Evolutionary conservation across 2,329 filamentous ascomycete species (phyloP).

Genomic region (Aureobasidium namibiae): DNA sequence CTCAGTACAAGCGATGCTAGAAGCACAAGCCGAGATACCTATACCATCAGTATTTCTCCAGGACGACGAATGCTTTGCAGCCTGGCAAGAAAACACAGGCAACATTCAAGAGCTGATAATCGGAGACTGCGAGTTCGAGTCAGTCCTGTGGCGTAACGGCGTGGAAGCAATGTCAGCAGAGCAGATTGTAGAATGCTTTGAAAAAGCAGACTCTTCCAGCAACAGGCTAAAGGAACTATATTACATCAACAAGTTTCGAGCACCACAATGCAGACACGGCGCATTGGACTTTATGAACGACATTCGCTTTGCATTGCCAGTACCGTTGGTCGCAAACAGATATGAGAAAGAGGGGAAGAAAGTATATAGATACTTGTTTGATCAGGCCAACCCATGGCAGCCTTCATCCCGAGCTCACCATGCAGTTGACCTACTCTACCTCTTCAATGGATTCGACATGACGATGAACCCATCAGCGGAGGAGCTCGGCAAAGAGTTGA

Average conservation of each 20-base stretch:
- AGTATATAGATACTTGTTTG: slow-evolving; percentile 35
- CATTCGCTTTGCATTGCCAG: slow-evolving; percentile 25
- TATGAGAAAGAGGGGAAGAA: slow-evolving; percentile 19
- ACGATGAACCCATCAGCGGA: slow-evolving; percentile 28
- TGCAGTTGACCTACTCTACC: slow-evolving; percentile 38
- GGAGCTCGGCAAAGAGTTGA: slow-evolving; percentile 29
- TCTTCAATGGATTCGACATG: slow-evolving; percentile 36
- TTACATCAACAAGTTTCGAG: slow-evolving; percentile 32
- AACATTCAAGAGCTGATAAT: slow-evolving; percentile 32
- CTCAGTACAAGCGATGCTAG: slow-evolving; percentile 25
- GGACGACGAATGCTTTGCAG: slow-evolving; percentile 27
- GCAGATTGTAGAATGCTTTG: slow-evolving; percentile 30
- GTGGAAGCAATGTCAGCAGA: slow-evolving; percentile 29
- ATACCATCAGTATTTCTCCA: slow-evolving; percentile 38
- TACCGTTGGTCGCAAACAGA: slow-evolving; percentile 15
- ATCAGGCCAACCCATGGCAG: slow-evolving; percentile 42
- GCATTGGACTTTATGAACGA: slow-evolving; percentile 34
- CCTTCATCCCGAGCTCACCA: slow-evolving; percentile 39
- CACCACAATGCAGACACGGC: slow-evolving; percentile 33
- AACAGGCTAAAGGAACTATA: slow-evolving; percentile 32
- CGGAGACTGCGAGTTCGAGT: slow-evolving; percentile 36
- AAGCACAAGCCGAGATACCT: slow-evolving; percentile 29
- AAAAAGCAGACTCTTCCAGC: slow-evolving; percentile 24
- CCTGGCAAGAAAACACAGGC: slow-evolving; percentile 31
- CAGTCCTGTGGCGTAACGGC: slow-evolving; percentile 38